These are phyloP conservation scores for Plantago elongata DNA, from an alignment of 257 asterid species.

Conservation along the genomic window DNA sequence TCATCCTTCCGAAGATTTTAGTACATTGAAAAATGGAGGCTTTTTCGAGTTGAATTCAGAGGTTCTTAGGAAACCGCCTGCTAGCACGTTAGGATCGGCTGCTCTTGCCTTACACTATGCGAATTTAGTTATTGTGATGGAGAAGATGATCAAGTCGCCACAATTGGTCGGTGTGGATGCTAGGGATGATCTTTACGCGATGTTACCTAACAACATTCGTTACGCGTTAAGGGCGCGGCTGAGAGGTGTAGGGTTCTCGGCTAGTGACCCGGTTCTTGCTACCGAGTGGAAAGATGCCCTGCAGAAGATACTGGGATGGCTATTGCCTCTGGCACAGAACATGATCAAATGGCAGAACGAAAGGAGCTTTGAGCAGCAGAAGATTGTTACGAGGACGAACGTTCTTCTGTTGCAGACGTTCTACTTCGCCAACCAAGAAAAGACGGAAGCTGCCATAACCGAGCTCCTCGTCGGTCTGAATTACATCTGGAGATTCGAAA, in stretches of 20 bases:
- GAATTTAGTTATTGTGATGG: constrained; percentile 65
- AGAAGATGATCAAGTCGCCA: constrained; percentile 76
- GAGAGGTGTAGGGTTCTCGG: constrained; percentile 52
- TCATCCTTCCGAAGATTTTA: constrained; percentile 23
- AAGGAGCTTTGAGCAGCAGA: constrained; percentile 83
- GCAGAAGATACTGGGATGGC: constrained; percentile 50
- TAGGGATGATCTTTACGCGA: constrained; percentile 79
- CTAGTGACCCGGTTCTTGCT: constrained; percentile 79
- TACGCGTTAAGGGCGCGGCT: constrained; percentile 47
- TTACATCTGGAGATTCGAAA: constrained; percentile 84
- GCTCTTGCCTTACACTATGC: constrained; percentile 84
- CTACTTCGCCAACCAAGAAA: constrained; percentile 68
- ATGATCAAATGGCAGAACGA: constrained; percentile 96
- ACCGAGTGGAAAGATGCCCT: constrained; percentile 81
- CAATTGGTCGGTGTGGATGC: constrained; percentile 92
- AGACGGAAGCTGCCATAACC: constrained; percentile 68
- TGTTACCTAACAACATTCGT: constrained; percentile 80
- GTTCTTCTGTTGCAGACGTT: constrained; percentile 82
- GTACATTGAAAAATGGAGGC: constrained; percentile 36
- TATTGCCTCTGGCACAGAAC: constrained; percentile 80
- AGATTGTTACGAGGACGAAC: constrained; percentile 62
- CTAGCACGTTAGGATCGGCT: constrained; percentile 79
- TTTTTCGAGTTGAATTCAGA: constrained; percentile 15
- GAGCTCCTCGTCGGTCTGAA: constrained; percentile 80
- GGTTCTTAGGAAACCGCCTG: constrained; percentile 28